Evolutionary conservation across 2,329 filamentous ascomycete genomes (phyloP), one percentile per base, ranked within the genome.

Genomic region (Colletotrichum sp.): DNA sequence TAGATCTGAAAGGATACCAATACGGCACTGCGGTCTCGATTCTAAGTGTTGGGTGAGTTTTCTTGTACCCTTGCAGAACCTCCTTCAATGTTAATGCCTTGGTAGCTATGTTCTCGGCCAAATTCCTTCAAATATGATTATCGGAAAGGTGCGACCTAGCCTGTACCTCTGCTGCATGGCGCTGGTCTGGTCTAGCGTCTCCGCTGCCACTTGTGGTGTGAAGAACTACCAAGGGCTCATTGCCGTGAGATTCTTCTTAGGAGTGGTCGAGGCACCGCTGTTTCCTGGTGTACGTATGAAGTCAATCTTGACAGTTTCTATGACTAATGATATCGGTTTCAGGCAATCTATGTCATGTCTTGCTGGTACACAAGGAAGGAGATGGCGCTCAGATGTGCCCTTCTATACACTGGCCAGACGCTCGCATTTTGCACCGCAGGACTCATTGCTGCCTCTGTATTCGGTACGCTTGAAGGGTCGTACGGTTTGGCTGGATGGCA

Each of bases 401-500:
- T 81, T 4, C 70, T 81, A 6, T 80, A 81, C 72, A 77, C 80
- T 1, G 80, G 79, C 5, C 78, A 80, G 57, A 77, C 78, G 6
- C 73, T 81, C 0, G 80, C 80, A 6, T 78, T 78, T 1, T 79
- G 78, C 13, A 77, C 77, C 11, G 78, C 80, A 0, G 80, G 80
- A 3, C 77, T 81, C 1, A 80, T 81, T 34, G 80, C 80, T 0
- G 80, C 80, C 3, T 80, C 78, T 1, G 76, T 81, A 4, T 78
- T 79, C 2, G 75, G 79, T 0, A 78, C 74, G 0, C 78, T 81
- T 3, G 78, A 79, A 15, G 76, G 76, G 0, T 71, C 66, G 3
- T 71, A 77, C 22, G 84, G 84, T 1, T 75, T 87, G 15, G 79
- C 79, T 15, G 85, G 84, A 2, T 87, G 86, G 86, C 70, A 82